Evolutionary conservation across 1,284 basidiomycete species (phyloP).

Genomic region (Cryptococcus hybrid): DNA sequence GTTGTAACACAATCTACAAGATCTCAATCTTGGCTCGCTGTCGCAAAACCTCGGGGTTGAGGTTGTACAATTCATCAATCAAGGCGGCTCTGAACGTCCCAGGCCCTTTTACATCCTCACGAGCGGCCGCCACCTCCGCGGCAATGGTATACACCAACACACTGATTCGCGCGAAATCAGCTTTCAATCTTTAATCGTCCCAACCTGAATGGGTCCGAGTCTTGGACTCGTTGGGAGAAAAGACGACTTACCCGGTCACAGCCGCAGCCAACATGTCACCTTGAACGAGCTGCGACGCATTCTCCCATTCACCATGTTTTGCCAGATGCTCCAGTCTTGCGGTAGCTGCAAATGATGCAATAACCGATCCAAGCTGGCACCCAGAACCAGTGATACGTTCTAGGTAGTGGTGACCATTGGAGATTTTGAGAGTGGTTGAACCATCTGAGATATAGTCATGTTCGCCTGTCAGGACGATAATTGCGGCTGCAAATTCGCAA

Average conservation of each 20-base stretch:
- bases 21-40: conserved; percentile 56
- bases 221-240: neutral
- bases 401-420: conserved; percentile 69
- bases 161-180: conserved; percentile 49
- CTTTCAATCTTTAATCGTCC: neutral
- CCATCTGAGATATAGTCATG: conserved; percentile 89
- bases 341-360: conserved; percentile 66
- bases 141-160: conserved; percentile 80
- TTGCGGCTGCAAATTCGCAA: conserved; percentile 59
- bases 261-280: conserved; percentile 74
- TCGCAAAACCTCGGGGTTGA: conserved; percentile 60
- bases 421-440: conserved; percentile 61
- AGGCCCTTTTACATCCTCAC: conserved; percentile 70
- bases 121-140: conserved; percentile 71
- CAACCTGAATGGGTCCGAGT: neutral
- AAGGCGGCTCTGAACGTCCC: conserved; percentile 85
- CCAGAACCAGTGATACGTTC: conserved; percentile 26
- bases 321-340: conserved; percentile 53
- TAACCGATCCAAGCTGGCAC: conserved; percentile 66
- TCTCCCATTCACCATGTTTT: conserved; percentile 16
- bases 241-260: conserved; percentile 65
- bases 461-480: conserved; percentile 79
- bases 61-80: conserved; percentile 72
- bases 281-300: conserved; percentile 54
- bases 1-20: neutral